phyloP scores from a whole-genome alignment of 345 rosid species.

The Cochlearia excelsa region DNA sequence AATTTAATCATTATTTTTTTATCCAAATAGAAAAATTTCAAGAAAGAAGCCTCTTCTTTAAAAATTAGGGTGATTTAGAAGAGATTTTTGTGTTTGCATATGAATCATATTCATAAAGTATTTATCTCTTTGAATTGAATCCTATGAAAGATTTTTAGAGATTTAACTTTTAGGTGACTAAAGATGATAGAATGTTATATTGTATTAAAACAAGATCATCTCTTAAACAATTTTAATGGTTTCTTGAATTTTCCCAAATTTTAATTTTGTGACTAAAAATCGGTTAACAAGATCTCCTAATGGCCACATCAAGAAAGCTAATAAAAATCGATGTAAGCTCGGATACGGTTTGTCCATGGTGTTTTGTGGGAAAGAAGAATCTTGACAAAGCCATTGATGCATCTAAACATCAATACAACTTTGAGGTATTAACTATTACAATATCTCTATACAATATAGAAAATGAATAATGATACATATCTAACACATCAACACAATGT shows the following conservation, averaged over 20 bases:
- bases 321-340: conserved; percentile 66
- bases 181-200: not conserved
- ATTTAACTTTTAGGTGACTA: not conserved
- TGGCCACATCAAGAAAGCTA: conserved; percentile 61
- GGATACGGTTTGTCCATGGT: conserved; percentile 89
- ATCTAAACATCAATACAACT: conserved; percentile 58
- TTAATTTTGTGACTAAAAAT: conserved; percentile 10
- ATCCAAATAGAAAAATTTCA: not conserved
- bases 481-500: not conserved
- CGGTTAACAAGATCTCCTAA: not conserved
- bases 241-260: conserved; percentile 11
- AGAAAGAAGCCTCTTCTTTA: too few relatives aligned
- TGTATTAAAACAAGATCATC: conserved; percentile 10
- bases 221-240: not conserved
- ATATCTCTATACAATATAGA: not conserved
- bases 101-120: too few relatives aligned
- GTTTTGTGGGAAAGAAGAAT: conserved; percentile 76
- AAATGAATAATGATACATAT: not conserved
- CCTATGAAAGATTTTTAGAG: not conserved
- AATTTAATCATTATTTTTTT: too few relatives aligned
- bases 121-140: too few relatives aligned
- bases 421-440: conserved; percentile 20
- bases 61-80: too few relatives aligned
- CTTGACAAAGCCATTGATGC: conserved; percentile 74
- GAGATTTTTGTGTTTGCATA: too few relatives aligned